These are phyloP conservation scores for Alternaria alternata DNA, from an alignment of 2,329 filamentous ascomycete genomes.

Conservation along the genomic window DNA sequence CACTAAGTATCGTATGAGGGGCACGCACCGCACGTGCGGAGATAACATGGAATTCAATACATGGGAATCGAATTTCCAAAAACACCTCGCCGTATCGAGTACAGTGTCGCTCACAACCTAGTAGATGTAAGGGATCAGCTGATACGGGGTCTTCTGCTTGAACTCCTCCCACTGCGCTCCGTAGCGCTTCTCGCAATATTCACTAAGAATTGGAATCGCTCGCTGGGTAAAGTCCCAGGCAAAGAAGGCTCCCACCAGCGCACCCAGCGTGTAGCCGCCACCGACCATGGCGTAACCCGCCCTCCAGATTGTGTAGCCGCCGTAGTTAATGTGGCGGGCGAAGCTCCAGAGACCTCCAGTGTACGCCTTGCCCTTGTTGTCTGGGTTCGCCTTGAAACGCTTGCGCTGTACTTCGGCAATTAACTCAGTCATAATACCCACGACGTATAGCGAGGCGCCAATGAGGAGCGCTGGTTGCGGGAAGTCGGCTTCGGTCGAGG, in stretches of 20 bases:
- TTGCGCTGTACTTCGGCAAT: constrained; percentile 65
- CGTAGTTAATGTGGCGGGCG: constrained; percentile 64
- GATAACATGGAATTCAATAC: constrained; percentile 1
- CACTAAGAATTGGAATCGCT: constrained; percentile 58
- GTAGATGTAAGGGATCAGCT: constrained; percentile 46
- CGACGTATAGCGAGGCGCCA: constrained; percentile 59
- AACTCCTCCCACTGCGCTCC: constrained; percentile 52
- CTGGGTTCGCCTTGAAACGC: constrained; percentile 59
- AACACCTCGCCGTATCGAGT: background rate
- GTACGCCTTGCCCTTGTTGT: constrained; percentile 62
- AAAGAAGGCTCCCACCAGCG: constrained; percentile 52
- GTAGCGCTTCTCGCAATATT: constrained; percentile 57
- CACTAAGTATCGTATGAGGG: background rate
- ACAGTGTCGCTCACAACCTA: constrained; percentile 13
- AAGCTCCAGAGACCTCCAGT: constrained; percentile 59
- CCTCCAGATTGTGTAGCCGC: constrained; percentile 62
- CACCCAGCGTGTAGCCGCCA: constrained; percentile 59
- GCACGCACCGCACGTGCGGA: background rate
- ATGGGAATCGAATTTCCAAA: background rate
- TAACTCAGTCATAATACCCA: constrained; percentile 64
- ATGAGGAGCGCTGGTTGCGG: constrained; percentile 55
- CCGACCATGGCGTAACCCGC: constrained; percentile 58
- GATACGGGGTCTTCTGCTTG: constrained; percentile 52
- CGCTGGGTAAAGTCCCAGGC: constrained; percentile 56
- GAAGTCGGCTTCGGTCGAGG: constrained; percentile 51